phyloP scores from a whole-genome alignment of 208 protist genomes.

The Wallacemonas rigidus region DNA sequence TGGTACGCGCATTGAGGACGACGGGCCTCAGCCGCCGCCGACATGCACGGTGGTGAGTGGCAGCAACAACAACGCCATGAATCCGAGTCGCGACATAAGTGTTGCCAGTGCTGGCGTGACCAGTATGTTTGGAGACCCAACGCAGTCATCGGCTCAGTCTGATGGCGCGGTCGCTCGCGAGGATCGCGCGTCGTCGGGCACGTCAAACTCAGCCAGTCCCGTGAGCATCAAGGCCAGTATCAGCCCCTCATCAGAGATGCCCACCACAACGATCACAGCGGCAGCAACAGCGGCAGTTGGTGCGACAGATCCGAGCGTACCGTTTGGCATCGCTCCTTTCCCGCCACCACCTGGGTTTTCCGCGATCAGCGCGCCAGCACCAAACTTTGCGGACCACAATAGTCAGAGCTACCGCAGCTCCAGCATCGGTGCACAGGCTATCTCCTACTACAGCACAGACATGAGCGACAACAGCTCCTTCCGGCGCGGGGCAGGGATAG shows the following conservation, averaged over 20 bases:
- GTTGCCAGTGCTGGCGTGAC: no score
- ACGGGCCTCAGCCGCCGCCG: no score
- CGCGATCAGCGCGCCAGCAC: not conserved
- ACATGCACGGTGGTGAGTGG: no score
- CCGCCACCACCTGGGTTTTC: not conserved
- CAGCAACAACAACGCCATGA: no score
- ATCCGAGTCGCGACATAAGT: no score
- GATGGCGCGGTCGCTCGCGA: not conserved
- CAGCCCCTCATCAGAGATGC: not conserved
- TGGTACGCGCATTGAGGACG: no score
- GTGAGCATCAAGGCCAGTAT: not conserved
- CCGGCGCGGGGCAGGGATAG: not conserved
- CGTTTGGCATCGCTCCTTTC: no score
- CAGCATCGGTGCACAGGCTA: not conserved
- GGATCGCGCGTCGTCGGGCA: not conserved
- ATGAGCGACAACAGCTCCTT: conserved; percentile 12
- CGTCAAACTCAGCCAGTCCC: not conserved
- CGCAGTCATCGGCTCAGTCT: not conserved
- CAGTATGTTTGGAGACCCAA: no score
- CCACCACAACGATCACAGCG: conserved; percentile 2
- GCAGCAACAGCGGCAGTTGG: not conserved
- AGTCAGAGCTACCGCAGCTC: not conserved
- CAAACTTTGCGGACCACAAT: not conserved
- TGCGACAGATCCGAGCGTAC: no score
- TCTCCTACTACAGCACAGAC: not conserved